phyloP scores from a whole-genome alignment of 1,284 basidiomycete genomes.

The Trichosporon sp. region DNA sequence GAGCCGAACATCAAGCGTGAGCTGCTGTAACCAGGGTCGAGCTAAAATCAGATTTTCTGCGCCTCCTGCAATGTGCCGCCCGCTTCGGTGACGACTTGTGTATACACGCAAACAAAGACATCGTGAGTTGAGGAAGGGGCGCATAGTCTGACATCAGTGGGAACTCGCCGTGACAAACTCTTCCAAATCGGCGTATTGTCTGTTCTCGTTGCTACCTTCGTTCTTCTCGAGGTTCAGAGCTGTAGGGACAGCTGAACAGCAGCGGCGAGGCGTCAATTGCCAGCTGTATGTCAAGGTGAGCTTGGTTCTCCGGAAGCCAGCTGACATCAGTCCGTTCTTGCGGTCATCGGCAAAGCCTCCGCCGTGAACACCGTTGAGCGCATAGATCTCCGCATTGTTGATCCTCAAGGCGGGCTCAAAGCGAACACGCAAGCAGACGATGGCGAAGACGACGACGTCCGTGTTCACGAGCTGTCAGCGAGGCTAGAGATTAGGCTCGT shows the following conservation, averaged over 20 bases:
- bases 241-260: slow-evolving; percentile 21
- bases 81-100: slow-evolving; percentile 47
- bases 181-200: slow-evolving; percentile 43
- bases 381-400: slow-evolving; percentile 41
- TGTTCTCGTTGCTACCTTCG: slow-evolving; percentile 35
- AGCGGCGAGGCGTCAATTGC: slow-evolving; percentile 39
- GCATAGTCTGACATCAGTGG: slow-evolving; percentile 26
- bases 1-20: slow-evolving; percentile 32
- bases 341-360: slow-evolving; percentile 38
- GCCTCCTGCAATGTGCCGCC: slow-evolving; percentile 43
- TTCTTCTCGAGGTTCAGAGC: slow-evolving; percentile 41
- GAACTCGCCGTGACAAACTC: slow-evolving; percentile 44
- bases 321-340: slow-evolving; percentile 39
- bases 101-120: slow-evolving; percentile 36
- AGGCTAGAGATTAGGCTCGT: slow-evolving; percentile 35
- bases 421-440: slow-evolving; percentile 9
- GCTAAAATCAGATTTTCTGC: slow-evolving; percentile 39
- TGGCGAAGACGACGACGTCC: slow-evolving; percentile 15
- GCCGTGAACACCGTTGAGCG: slow-evolving; percentile 36
- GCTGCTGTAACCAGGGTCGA: slow-evolving; percentile 51
- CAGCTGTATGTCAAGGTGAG: slow-evolving; percentile 44
- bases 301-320: background rate
- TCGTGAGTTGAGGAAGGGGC: slow-evolving; percentile 21
- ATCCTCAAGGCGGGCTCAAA: slow-evolving; percentile 28
- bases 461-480: slow-evolving; percentile 6